These are phyloP conservation scores for Cronartium ribicola DNA, from an alignment of 1,284 basidiomycete species.

Conservation along the genomic window DNA sequence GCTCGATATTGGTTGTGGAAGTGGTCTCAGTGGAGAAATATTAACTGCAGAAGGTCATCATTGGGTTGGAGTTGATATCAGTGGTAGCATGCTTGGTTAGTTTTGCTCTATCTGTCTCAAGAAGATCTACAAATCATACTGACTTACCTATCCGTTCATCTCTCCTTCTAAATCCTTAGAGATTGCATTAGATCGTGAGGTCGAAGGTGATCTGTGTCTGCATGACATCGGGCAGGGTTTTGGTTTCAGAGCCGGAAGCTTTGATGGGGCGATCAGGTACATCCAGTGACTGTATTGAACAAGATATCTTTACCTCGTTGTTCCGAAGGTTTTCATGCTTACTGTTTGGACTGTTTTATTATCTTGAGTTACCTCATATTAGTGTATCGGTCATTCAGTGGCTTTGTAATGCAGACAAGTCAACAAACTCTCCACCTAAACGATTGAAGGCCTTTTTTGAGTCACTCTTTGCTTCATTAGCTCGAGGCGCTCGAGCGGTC, in stretches of 20 bases:
- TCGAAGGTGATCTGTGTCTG: constrained; percentile 74
- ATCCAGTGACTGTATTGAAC: constrained; percentile 43
- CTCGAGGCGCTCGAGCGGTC: constrained; percentile 86
- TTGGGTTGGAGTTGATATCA: constrained; percentile 93
- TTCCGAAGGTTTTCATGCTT: constrained; percentile 8
- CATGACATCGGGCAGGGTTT: constrained; percentile 55
- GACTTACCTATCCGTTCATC: constrained; percentile 11
- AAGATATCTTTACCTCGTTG: constrained; percentile 13
- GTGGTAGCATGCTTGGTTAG: constrained; percentile 92
- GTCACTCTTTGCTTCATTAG: constrained; percentile 83
- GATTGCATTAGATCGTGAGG: constrained; percentile 85
- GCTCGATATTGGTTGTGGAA: constrained; percentile 95
- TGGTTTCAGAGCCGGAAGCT: constrained; percentile 86
- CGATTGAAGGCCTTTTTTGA: constrained; percentile 92
- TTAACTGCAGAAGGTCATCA: constrained; percentile 87
- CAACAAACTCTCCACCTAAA: constrained; percentile 84
- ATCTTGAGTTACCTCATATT: constrained; percentile 13
- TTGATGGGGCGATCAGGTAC: constrained; percentile 95
- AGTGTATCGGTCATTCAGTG: constrained; percentile 98
- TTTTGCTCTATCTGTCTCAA: constrained; percentile 37
- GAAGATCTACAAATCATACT: neutral
- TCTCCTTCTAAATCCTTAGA: constrained; percentile 57
- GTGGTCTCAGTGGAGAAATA: constrained; percentile 96
- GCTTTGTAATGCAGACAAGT: constrained; percentile 94
- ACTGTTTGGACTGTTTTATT: neutral